phyloP scores from a whole-genome alignment of 1,284 basidiomycete species.

The Papiliotrema flavescens region DNA sequence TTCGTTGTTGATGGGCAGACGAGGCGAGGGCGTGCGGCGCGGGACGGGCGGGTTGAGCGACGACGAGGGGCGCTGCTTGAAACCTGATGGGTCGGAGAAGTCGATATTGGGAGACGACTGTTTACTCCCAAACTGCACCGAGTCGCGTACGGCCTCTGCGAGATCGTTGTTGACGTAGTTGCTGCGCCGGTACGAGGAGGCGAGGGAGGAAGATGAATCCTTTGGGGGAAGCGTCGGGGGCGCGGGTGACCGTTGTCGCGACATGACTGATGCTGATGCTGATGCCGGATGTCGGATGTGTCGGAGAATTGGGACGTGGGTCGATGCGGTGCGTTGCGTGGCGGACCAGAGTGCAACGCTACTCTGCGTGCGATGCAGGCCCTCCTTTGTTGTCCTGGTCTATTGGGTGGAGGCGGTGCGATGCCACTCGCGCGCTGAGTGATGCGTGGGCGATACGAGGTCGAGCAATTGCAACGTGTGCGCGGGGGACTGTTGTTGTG shows the following conservation, averaged over 20 bases:
- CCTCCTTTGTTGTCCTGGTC: too few species aligned
- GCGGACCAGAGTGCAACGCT: too few species aligned
- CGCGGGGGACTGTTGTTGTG: too few species aligned
- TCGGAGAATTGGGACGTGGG: too few species aligned
- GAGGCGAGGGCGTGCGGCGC: conserved; percentile 19
- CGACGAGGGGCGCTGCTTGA: conserved; percentile 8
- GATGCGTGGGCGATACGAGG: too few species aligned
- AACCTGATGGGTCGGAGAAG: conserved; percentile 1
- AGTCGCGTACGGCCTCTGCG: conserved; percentile 38
- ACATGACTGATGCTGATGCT: too few species aligned
- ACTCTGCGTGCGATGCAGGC: too few species aligned
- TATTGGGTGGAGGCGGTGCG: too few species aligned
- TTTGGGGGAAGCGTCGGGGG: conserved; percentile 2
- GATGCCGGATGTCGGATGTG: too few species aligned
- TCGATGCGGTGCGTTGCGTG: too few species aligned
- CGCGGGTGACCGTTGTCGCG: conserved; percentile 6
- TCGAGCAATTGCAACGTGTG: too few species aligned
- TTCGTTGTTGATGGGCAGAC: background rate
- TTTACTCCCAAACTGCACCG: conserved; percentile 30
- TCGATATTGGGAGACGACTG: conserved; percentile 3
- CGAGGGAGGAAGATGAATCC: conserved; percentile 6
- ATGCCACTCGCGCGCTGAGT: too few species aligned
- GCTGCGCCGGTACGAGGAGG: conserved; percentile 8
- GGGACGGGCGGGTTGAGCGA: conserved; percentile 18
- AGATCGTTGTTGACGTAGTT: conserved; percentile 20